Conservation (phyloP, 1,139 yeast genomes). For the Nakaseomyces sp. region DNA sequence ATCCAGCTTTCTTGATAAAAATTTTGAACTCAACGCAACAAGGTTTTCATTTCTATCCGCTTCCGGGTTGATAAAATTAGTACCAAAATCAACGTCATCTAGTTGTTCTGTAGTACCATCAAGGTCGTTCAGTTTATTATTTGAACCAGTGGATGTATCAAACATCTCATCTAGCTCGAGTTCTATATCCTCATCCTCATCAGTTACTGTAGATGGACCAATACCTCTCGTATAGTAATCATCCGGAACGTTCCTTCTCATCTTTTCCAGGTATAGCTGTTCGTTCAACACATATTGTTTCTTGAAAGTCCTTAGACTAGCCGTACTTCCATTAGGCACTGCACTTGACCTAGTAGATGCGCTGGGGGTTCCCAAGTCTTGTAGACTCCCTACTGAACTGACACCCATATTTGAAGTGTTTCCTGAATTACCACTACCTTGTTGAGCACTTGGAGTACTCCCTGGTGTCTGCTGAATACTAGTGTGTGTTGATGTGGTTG, state of each 20-base stretch:
- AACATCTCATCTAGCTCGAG: slow-evolving; percentile 28
- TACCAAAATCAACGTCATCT: slow-evolving; percentile 19
- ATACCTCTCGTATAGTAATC: slow-evolving; percentile 65
- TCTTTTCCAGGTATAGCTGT: slow-evolving; percentile 54
- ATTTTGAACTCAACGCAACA: slow-evolving; percentile 24
- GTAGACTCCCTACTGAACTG: neutral
- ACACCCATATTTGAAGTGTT: neutral
- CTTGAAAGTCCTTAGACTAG: slow-evolving; percentile 21
- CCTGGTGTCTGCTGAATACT: neutral
- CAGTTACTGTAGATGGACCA: slow-evolving; percentile 24
- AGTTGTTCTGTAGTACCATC: slow-evolving; percentile 3
- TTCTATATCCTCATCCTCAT: slow-evolving; percentile 20
- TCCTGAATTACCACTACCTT: neutral
- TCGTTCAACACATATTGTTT: slow-evolving; percentile 46
- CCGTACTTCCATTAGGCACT: slow-evolving; percentile 8
- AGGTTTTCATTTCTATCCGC: slow-evolving; percentile 17
- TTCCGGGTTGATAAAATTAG: slow-evolving; percentile 19
- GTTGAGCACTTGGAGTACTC: neutral
- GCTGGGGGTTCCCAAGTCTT: slow-evolving; percentile 8
- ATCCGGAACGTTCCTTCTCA: slow-evolving; percentile 55
- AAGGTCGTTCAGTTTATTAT: slow-evolving; percentile 12
- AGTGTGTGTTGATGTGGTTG: no score
- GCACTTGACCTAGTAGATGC: slow-evolving; percentile 18
- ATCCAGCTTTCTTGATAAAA: slow-evolving; percentile 9
- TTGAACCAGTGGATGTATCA: slow-evolving; percentile 18